Base-by-base conservation (phyloP, 2,329 filamentous ascomycete species). In the Escovopsis sp. region DNA sequence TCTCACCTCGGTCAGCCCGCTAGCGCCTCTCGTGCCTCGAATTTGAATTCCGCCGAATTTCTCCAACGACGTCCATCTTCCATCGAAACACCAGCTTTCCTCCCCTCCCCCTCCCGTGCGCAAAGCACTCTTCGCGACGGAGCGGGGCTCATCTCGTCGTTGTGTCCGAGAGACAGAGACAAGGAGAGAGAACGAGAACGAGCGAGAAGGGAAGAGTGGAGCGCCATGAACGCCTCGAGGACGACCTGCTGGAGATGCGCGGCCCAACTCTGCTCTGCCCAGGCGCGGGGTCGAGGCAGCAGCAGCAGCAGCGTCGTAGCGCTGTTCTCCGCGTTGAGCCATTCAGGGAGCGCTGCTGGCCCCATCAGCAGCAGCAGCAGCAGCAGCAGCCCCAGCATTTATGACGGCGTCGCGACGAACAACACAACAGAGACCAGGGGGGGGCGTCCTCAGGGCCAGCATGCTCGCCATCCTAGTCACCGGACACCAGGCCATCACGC, bases 191-290 rank as follows among this genome's bases (percentile, higher is more conserved):
- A n/a, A n/a, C n/a, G n/a, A n/a, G n/a, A n/a, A n/a, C n/a, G n/a
- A n/a, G n/a, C n/a, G n/a, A n/a, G n/a, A n/a, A n/a, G n/a, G n/a
- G n/a, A n/a, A n/a, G n/a, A n/a, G n/a, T n/a, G 7, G 11, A 25
- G 36, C 39, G 36, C 36, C 34, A 60, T 60, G 57, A 50, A 52
- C 42, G 43, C 52, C 36, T 49, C 57, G 37, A 47, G 55, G 37
- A 46, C 48, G 26, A 44, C 50, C 39, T 60, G 57, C 45, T 49
- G 48, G 41, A 53, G 49, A 45, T 61, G 57, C 42, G 48, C 49
- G 31, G 46, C 48, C 15, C 49, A 49, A 25, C 33, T 54, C 33
- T 48, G 48, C 23, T 35, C 40, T 14, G 37, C 38, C 15, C 36
- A 45, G 10, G 36, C 37, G 13, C 43, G 39, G 38, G 35, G 41